Conservation (phyloP, 257 asterid genomes). For the Solanum appendiculatum region DNA sequence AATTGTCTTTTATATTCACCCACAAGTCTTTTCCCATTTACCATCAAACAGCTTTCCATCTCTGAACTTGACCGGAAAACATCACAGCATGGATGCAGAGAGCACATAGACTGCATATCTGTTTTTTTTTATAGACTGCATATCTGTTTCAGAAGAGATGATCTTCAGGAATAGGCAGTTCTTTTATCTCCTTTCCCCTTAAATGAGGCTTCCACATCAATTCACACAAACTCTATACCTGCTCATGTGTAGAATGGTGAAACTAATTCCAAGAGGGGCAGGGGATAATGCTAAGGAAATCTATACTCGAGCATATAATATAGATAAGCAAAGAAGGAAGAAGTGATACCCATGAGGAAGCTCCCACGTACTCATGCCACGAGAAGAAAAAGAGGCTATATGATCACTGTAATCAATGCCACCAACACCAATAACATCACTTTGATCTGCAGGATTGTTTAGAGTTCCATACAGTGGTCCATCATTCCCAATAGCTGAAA, state of each 20-base stretch:
- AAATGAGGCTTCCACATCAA: not conserved
- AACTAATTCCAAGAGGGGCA: not conserved
- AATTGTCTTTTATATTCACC: not conserved
- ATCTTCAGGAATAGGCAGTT: not conserved
- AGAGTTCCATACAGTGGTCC: conserved; percentile 99
- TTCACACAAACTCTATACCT: not conserved
- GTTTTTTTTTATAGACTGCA: not conserved
- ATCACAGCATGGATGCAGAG: not conserved
- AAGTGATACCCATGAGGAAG: conserved; percentile 91
- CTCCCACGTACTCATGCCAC: conserved; percentile 99
- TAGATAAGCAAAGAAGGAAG: conserved; percentile 5
- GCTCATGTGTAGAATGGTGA: not conserved
- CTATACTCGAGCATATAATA: not conserved
- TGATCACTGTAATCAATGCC: conserved; percentile 98
- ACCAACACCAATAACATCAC: conserved; percentile 99
- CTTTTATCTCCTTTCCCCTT: not conserved
- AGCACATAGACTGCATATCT: not conserved
- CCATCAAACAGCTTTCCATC: not conserved
- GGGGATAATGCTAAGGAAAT: not conserved
- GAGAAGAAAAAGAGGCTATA: conserved; percentile 97
- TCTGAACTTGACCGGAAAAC: not conserved
- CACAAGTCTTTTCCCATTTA: not conserved
- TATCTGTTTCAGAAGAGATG: not conserved
- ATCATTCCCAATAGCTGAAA: conserved; percentile 96
- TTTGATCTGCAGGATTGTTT: conserved; percentile 98